These are phyloP conservation scores for Chalciporus sp. DNA, from an alignment of 1,284 basidiomycete genomes.

Conservation along the genomic window DNA sequence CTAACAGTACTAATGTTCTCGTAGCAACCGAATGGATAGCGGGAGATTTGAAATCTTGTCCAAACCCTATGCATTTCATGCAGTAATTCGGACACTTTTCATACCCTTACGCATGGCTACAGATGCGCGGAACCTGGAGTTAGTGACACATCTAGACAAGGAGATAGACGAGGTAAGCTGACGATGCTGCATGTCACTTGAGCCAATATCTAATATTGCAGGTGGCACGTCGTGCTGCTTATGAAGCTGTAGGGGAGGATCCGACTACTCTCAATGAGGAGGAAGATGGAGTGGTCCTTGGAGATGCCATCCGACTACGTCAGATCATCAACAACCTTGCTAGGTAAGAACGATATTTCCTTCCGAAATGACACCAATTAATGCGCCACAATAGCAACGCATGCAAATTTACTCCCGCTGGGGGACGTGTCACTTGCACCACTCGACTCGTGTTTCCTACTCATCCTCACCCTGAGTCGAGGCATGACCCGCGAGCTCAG, in stretches of 20 bases:
- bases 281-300: slow-evolving; percentile 68
- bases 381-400: slow-evolving; percentile 52
- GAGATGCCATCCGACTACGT: slow-evolving; percentile 79
- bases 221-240: slow-evolving; percentile 58
- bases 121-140: slow-evolving; percentile 66
- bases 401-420: slow-evolving; percentile 79
- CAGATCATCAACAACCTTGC: slow-evolving; percentile 82
- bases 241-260: slow-evolving; percentile 56
- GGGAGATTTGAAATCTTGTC: slow-evolving; percentile 75
- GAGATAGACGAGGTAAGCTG: slow-evolving; percentile 66
- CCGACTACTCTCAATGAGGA: slow-evolving; percentile 45
- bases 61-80: slow-evolving; percentile 83
- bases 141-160: slow-evolving; percentile 72
- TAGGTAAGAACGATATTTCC: slow-evolving; percentile 45
- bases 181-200: slow-evolving; percentile 15
- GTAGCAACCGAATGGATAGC: slow-evolving; percentile 71
- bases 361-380: background rate
- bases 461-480: slow-evolving; percentile 21
- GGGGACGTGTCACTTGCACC: slow-evolving; percentile 63
- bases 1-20: background rate
- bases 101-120: slow-evolving; percentile 77
- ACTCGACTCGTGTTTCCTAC: slow-evolving; percentile 54
- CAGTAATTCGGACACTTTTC: slow-evolving; percentile 79
- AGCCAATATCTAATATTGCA: slow-evolving; percentile 19
- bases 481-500: slow-evolving; percentile 1